phyloP scores from a whole-genome alignment of 768 basidiomycete genomes.

The Calocera cornea region DNA sequence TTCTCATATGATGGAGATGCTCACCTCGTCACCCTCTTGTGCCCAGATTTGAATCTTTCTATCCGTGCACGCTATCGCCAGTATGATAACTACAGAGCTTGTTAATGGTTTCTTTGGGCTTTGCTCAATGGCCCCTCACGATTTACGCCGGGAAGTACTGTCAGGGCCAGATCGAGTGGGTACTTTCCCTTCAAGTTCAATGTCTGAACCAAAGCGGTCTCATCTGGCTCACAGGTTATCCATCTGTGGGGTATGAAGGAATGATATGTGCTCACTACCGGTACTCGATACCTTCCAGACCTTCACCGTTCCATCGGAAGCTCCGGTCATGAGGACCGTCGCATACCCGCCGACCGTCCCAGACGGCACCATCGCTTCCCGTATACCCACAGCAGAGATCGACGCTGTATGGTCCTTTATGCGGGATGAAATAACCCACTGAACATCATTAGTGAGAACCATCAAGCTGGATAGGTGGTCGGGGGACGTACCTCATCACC shows the following conservation, averaged over 20 bases:
- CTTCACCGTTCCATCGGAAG: slow-evolving; percentile 69
- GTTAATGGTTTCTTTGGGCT: not conserved
- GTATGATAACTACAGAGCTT: slow-evolving; percentile 34
- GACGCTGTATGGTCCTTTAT: slow-evolving; percentile 52
- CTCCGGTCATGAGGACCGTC: slow-evolving; percentile 46
- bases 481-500: not conserved
- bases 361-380: slow-evolving; percentile 16
- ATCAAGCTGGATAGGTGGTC: not conserved
- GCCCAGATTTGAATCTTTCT: slow-evolving; percentile 65
- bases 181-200: slow-evolving; percentile 55
- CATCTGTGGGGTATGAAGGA: slow-evolving; percentile 26
- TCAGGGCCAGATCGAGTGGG: slow-evolving; percentile 55
- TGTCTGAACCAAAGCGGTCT: slow-evolving; percentile 35
- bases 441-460: slow-evolving; percentile 12
- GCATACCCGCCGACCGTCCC: not conserved
- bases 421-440: slow-evolving; percentile 44
- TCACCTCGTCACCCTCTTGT: slow-evolving; percentile 43
- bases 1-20: slow-evolving; percentile 7
- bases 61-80: slow-evolving; percentile 81
- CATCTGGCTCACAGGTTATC: not conserved
- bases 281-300: slow-evolving; percentile 45
- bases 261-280: slow-evolving; percentile 8
- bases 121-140: slow-evolving; percentile 31
- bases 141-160: slow-evolving; percentile 49
- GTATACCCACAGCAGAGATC: slow-evolving; percentile 51